Percentiles rank a stretch among this genome's conserved stretches.
These are phyloP conservation scores for Picea sitchensis DNA, from an alignment of 75 land plant species.

Conservation along the genomic window DNA sequence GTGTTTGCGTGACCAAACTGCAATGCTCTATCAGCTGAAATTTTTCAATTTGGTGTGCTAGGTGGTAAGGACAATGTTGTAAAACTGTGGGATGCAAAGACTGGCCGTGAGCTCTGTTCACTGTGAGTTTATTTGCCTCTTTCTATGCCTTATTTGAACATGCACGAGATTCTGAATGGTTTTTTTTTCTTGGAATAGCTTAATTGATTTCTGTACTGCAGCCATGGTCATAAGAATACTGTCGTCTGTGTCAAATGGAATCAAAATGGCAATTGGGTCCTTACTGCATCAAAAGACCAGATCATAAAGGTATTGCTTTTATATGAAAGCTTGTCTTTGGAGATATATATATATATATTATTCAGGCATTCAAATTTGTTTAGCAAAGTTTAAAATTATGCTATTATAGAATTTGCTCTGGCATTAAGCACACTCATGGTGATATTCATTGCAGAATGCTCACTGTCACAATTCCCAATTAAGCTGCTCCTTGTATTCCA, in stretches of 20 bases:
- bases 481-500: too few species aligned
- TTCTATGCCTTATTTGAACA: background rate
- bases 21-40: background rate
- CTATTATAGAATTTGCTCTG: background rate
- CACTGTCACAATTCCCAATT: background rate
- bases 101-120: conserved; percentile 85
- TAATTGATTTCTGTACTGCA: conserved; percentile 29
- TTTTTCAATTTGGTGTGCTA: conserved; percentile 12
- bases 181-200: background rate
- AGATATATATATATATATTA: background rate
- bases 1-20: background rate
- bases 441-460: background rate
- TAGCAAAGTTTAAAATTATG: background rate
- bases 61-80: conserved; percentile 97
- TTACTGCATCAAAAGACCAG: conserved; percentile 96
- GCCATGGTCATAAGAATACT: conserved; percentile 97
- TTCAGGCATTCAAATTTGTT: background rate
- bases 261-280: conserved; percentile 97
- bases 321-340: background rate
- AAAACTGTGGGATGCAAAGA: conserved; percentile 98
- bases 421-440: background rate
- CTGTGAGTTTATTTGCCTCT: conserved; percentile 51
- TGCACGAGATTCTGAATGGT: background rate
- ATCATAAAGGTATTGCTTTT: conserved; percentile 74
- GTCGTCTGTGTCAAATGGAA: conserved; percentile 96